Evolutionary conservation across 176 grass and related monocot genomes (phyloP), one percentile per base, ranked within the genome.

Genomic region (Oryza brachyantha): DNA sequence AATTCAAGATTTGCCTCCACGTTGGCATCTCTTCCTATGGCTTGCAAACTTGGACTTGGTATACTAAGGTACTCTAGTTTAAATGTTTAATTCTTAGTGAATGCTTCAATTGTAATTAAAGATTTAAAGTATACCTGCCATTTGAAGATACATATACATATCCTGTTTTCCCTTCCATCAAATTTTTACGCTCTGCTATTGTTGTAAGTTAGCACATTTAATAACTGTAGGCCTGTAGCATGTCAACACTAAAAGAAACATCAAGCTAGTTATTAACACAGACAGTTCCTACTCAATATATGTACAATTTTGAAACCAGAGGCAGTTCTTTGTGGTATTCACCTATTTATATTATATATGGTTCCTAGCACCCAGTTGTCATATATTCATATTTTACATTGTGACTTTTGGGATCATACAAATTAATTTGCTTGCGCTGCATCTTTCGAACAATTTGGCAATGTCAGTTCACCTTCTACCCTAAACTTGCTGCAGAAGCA

Each of bases 401-500:
- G 2, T 40, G 29, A 34, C 46, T 68, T 68, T 66, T 83, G 35
- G 6, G 34, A 36, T 32, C 71, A 13, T 84, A 41, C 54, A 70
- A 50, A 54, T 79, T 35, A 76, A 41, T 55, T 27, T 64, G 34
- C 32, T 45, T 64, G 25, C 17, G 32, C 29, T 64, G 19, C 22
- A 42, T 70, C 36, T 60, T 64, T 75, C 42, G 32, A 59, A 45
- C 50, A 78, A 63, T 35, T 10, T 77, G 64, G 3, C 19, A 74
- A 38, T 57, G 10, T 60, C 35, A 73, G 73, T 55, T 86, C 39
- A 74, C 54, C 31, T 61, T 76, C 35, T 57, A 73, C 66, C 29
- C 77, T 22, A 78, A 82, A 45, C 24, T 76, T 88, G 26, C 76
- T 89, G 73, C 92, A 99, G 96, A 95, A 90, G 45, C 80, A 85